Conservation (phyloP, 768 basidiomycete genomes). For the Phylloporus sp. region DNA sequence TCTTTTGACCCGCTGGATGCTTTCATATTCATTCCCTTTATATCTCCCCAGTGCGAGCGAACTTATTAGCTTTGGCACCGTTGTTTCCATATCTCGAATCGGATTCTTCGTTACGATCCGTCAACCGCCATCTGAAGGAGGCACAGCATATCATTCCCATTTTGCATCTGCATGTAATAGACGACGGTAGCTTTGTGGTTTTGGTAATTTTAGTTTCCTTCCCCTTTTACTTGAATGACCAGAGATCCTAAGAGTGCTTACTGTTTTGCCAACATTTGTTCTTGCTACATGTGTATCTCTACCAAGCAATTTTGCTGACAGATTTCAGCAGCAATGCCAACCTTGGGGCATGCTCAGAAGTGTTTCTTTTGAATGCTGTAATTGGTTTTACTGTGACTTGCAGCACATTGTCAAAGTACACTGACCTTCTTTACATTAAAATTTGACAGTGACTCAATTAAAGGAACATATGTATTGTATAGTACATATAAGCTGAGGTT, state of each 20-base stretch:
- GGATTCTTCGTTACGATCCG: constrained; percentile 19
- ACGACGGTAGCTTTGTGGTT: constrained; percentile 33
- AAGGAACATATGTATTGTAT: too few relatives aligned
- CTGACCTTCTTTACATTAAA: too few relatives aligned
- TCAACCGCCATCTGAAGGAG: constrained; percentile 67
- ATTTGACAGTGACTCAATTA: too few relatives aligned
- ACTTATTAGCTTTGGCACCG: constrained; percentile 33
- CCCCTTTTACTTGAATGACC: constrained; percentile 3
- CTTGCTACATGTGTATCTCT: constrained; percentile 12
- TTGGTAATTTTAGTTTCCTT: constrained; percentile 24
- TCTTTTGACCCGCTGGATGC: constrained; percentile 21
- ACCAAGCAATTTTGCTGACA: constrained; percentile 5
- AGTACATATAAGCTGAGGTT: too few relatives aligned
- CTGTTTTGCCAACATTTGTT: constrained; percentile 4
- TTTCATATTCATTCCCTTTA: constrained; percentile 31
- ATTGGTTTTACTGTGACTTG: too few relatives aligned
- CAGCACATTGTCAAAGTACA: too few relatives aligned
- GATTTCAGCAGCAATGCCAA: too few relatives aligned
- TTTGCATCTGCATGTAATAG: constrained; percentile 57
- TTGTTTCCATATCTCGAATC: constrained; percentile 12
- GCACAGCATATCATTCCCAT: constrained; percentile 45
- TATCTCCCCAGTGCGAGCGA: constrained; percentile 44
- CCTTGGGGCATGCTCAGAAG: too few relatives aligned
- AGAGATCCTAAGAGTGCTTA: constrained; percentile 6
- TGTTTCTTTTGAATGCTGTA: too few relatives aligned